Base-by-base conservation (phyloP, 306 rosid species). In the Cicer pinnatifidum region DNA sequence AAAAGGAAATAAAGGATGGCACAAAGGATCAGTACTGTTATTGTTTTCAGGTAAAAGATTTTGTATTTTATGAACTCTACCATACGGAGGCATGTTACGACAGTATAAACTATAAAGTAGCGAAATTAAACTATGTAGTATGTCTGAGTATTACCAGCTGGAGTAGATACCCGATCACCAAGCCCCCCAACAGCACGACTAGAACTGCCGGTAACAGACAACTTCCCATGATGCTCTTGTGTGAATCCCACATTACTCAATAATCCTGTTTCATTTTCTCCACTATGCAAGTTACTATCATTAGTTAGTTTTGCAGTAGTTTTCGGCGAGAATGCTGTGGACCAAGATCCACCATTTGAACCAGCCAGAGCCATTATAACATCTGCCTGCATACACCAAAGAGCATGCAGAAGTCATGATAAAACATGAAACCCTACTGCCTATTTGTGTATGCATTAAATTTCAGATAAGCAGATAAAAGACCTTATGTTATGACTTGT, bases 291-390 rank as follows among this genome's bases (percentile, higher is more conserved):
- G 78, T 79, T 84, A 74, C 72, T 69, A 54, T 91, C 96, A 66
- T 77, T 80, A n/a, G 78, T 82, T 1, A 58, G 82, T 81, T 85
- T 85, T 39, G 6, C 81, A 57, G 82, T 48, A 59, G 96, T 81
- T 80, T 94, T 94, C 54, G 88, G 88, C 0, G 91, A 90, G 80
- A 81, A 87, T 59, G 88, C 86, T 33, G 99, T 88, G 60, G 99
- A 94, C 97, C 99, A 94, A 62, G 97, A 94, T 59, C 95, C 99
- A 53, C 99, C 99, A 43, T 89, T 94, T 79, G 99, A 94, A 59
- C 97, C 97, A 16, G 99, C 99, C 56, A 94, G 86, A 78, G 96
- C 88, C 97, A 94, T 91, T 89, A 94, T 94, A 69, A 94, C 86
- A 63, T 94, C 97, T 66, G 96, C 97, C 99, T 94, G 95, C 74